A percentile compares a stretch with the other conserved stretches of the same genome.
Conservation (phyloP, 2,329 filamentous ascomycete genomes). For the Gnomoniopsis smithogilvyi region DNA sequence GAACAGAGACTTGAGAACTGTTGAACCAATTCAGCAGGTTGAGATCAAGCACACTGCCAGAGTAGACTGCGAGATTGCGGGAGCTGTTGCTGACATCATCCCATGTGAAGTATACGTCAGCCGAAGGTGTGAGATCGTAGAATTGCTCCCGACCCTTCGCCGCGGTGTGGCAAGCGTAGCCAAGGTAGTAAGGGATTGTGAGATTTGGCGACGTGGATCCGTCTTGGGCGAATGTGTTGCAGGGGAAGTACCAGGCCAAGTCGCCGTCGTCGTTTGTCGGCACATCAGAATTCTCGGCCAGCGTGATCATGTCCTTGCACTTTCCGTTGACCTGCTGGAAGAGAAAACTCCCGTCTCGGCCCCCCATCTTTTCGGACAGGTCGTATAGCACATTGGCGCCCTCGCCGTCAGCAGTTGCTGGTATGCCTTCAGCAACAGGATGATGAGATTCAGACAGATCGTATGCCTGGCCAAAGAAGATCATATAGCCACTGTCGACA, state of each 20-base stretch:
- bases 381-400: slow-evolving; percentile 83
- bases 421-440: slow-evolving; percentile 76
- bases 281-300: slow-evolving; percentile 68
- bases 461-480: slow-evolving; percentile 91
- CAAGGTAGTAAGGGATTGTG: slow-evolving; percentile 72
- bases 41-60: slow-evolving; percentile 87
- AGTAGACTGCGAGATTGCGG: slow-evolving; percentile 91
- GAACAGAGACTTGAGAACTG: slow-evolving; percentile 70
- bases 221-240: slow-evolving; percentile 87
- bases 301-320: slow-evolving; percentile 86
- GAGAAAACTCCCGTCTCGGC: slow-evolving; percentile 92
- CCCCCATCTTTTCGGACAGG: slow-evolving; percentile 74
- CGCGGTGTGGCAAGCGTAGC: slow-evolving; percentile 87
- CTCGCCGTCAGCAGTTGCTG: slow-evolving; percentile 41
- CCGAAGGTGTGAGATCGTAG: slow-evolving; percentile 67
- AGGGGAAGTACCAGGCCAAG: slow-evolving; percentile 96
- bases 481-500: slow-evolving; percentile 82
- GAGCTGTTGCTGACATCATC: slow-evolving; percentile 85
- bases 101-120: slow-evolving; percentile 96
- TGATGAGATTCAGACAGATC: slow-evolving; percentile 76
- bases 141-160: slow-evolving; percentile 66
- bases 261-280: slow-evolving; percentile 70
- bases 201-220: slow-evolving; percentile 76
- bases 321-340: slow-evolving; percentile 98
- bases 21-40: slow-evolving; percentile 91